Evolutionary conservation across 169 alveolate genomes (phyloP), one percentile per base, ranked within the genome.

Genomic region (Eimeria praecox): DNA sequence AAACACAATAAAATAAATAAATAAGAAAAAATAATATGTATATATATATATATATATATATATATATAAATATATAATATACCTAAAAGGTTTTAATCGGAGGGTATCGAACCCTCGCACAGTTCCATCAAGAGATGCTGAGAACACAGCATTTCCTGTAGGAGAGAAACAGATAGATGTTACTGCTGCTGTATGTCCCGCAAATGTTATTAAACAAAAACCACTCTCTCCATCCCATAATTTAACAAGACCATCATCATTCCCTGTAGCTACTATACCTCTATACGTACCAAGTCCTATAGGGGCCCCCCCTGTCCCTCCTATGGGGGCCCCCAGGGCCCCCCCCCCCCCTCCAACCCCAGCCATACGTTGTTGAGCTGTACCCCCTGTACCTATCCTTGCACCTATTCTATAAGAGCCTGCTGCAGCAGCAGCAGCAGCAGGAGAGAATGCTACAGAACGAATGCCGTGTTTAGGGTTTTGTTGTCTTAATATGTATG

Each of bases 41-140:
- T 66, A 66, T 69, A 69, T 69, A 69, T 69, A 69, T 69, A 69
- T 69, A 69, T 69, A 69, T 69, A 69, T n/a, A 27, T 69, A n/a
- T 69, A 69, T 69, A 69, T 69, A 33, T n/a, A 69, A 8, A 69
- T 8, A 66, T 5, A 49, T 27, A 0, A 33, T 73, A 1, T 73
- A 75, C 95, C 92, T 52, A 77, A 95, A 89, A 33, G 87, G 86
- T 27, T 90, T 69, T 54, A 98, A 99, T 95, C 99, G 97, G 71
- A 98, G 97, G 86, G 99, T 97, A 94, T 99, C 99, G 96, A 97
- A 99, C 27, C 99, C 99, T 89, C 99, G 98, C 24, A 99, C 99
- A 22, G 99, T 99, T 24, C 99, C 99, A 97, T 99, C 99, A 80
- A 98, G 97, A 10, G 99, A 98, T 16, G 99, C 98, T 1, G 99